These are phyloP conservation scores for Irpex sp. DNA, from an alignment of 1,284 basidiomycete species.

Conservation along the genomic window DNA sequence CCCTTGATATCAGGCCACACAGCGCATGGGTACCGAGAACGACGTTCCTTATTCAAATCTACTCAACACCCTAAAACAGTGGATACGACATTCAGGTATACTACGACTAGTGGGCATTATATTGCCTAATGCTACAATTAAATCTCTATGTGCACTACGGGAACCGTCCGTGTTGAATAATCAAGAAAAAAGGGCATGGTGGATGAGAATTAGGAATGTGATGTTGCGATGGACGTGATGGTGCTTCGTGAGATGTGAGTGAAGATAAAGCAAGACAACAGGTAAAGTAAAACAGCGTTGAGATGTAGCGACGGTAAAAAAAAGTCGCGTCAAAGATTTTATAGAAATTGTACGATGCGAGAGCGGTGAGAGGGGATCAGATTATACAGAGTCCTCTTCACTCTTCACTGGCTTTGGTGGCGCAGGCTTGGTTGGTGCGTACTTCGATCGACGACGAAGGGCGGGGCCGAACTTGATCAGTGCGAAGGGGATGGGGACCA, in stretches of 20 bases:
- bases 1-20: too few species aligned
- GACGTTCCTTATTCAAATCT: not conserved
- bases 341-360: not conserved
- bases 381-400: constrained; percentile 12
- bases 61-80: not conserved
- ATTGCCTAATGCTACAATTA: not conserved
- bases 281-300: too few species aligned
- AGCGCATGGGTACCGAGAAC: not conserved
- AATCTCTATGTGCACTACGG: not conserved
- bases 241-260: not conserved
- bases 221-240: not conserved
- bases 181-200: not conserved
- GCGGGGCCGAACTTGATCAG: constrained; percentile 26
- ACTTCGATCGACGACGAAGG: constrained; percentile 26
- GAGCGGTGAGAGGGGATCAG: not conserved
- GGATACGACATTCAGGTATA: not conserved
- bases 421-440: constrained; percentile 19
- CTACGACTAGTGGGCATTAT: not conserved
- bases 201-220: not conserved
- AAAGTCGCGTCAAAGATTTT: not conserved
- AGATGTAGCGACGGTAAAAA: not conserved
- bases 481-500: constrained; percentile 32
- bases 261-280: not conserved
- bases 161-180: not conserved
- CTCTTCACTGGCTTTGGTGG: constrained; percentile 13